Conservation (phyloP, 768 basidiomycete genomes). For the Thelephora aurantiotincta region DNA sequence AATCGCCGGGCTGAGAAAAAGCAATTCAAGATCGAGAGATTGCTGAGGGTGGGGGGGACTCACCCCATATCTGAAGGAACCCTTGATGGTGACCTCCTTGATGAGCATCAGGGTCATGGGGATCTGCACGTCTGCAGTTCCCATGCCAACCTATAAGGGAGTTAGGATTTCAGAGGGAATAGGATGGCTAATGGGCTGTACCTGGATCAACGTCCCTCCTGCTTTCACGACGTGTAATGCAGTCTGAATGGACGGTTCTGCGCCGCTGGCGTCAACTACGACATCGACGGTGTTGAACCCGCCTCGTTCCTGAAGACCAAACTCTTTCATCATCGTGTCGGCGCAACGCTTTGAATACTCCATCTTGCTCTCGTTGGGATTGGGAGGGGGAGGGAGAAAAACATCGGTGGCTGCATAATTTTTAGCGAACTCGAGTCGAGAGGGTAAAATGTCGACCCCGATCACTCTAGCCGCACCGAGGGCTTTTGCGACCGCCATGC, state of each 20-base stretch:
- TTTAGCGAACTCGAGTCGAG: constrained; percentile 72
- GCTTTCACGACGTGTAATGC: constrained; percentile 54
- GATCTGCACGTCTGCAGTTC: constrained; percentile 53
- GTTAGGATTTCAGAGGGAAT: constrained; percentile 10
- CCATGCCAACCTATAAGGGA: constrained; percentile 60
- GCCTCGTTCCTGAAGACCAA: constrained; percentile 57
- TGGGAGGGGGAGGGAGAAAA: constrained; percentile 39
- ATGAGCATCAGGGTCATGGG: constrained; percentile 49
- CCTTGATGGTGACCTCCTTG: constrained; percentile 67
- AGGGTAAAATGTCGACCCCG: constrained; percentile 57
- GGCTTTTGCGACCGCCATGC: constrained; percentile 86
- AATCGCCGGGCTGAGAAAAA: constrained; percentile 50
- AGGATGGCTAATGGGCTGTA: constrained; percentile 7
- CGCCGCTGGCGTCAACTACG: constrained; percentile 80
- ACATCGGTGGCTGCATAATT: constrained; percentile 63
- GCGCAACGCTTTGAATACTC: constrained; percentile 60
- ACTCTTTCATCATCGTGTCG: constrained; percentile 38
- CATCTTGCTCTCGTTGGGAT: constrained; percentile 45
- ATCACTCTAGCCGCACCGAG: constrained; percentile 71
- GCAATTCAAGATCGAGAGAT: neutral
- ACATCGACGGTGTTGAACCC: constrained; percentile 49
- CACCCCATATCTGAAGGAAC: constrained; percentile 77
- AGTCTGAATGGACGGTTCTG: constrained; percentile 78
- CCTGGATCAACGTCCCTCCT: constrained; percentile 61
- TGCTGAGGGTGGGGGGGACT: constrained; percentile 8